Evolutionary conservation across 1,139 yeast species (phyloP).

Genomic region (Blastobotrys proliferans): DNA sequence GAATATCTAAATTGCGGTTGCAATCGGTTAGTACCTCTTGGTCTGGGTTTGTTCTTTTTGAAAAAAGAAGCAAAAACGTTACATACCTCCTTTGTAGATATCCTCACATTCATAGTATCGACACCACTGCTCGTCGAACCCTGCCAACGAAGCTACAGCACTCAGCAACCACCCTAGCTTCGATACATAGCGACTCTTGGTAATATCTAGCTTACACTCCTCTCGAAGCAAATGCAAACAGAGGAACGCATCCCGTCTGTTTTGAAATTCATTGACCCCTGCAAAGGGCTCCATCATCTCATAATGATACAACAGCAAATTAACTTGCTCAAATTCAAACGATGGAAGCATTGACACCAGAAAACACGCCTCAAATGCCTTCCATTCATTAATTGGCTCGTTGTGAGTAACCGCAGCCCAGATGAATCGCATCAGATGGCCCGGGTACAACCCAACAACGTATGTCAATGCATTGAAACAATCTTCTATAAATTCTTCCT

Average conservation of each 20-base stretch:
- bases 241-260: constrained; percentile 57
- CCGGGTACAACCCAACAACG: constrained; percentile 54
- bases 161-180: constrained; percentile 53
- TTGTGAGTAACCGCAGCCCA: constrained; percentile 56
- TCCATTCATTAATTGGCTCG: constrained; percentile 53
- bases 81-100: constrained; percentile 1
- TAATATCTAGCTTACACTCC: constrained; percentile 62
- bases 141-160: constrained; percentile 62
- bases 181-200: constrained; percentile 35
- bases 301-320: background rate
- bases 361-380: constrained; percentile 52
- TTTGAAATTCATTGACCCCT: constrained; percentile 30
- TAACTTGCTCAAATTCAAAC: background rate
- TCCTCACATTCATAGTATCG: constrained; percentile 44
- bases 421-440: constrained; percentile 54
- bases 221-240: constrained; percentile 75
- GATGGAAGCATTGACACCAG: constrained; percentile 9
- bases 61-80: too few relatives aligned
- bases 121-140: constrained; percentile 71
- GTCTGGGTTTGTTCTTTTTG: background rate
- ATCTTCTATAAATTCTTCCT: constrained; percentile 42
- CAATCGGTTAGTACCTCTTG: too few relatives aligned
- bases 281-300: background rate
- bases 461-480: constrained; percentile 33
- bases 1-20: too few relatives aligned